Conservation (phyloP, 2,329 filamentous ascomycete genomes). For the Fusarium avenaceum region DNA sequence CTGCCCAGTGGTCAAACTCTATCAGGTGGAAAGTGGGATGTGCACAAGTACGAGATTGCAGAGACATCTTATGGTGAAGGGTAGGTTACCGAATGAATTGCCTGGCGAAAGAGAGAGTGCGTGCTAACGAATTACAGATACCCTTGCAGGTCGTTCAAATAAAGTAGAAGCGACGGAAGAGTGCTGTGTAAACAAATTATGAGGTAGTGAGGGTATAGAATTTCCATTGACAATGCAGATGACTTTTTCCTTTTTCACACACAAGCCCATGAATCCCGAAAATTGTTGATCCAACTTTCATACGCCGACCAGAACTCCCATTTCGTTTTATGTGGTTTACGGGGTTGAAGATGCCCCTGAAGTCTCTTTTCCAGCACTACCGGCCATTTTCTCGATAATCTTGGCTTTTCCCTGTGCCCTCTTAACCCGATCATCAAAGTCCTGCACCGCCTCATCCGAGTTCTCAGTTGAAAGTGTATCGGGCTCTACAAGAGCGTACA, state of each 20-base stretch:
- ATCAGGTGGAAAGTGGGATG: conserved; percentile 68
- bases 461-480: conserved; percentile 84
- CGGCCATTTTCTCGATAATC: conserved; percentile 80
- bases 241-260: conserved; percentile 40
- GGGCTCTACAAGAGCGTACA: conserved; percentile 84
- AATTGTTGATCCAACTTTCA: not conserved
- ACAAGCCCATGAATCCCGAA: not conserved
- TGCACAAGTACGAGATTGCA: conserved; percentile 76
- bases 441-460: conserved; percentile 87
- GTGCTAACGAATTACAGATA: conserved; percentile 62
- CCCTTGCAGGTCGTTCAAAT: conserved; percentile 74
- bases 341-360: conserved; percentile 19
- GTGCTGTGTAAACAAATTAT: conserved; percentile 51
- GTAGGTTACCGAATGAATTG: conserved; percentile 65
- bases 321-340: conserved; percentile 1
- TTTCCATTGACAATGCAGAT: conserved; percentile 51
- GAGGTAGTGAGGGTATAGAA: conserved; percentile 49
- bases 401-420: conserved; percentile 86
- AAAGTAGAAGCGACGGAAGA: conserved; percentile 44
- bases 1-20: conserved; percentile 78
- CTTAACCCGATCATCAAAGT: conserved; percentile 91
- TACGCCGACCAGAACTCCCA: conserved; percentile 22
- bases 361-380: conserved; percentile 46
- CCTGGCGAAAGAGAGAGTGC: not conserved
- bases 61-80: conserved; percentile 77